A percentile compares a stretch with the other conserved stretches of the same genome.
These are phyloP conservation scores for Gloeostereum incarnatum DNA, from an alignment of 768 basidiomycete species.

Conservation along the genomic window DNA sequence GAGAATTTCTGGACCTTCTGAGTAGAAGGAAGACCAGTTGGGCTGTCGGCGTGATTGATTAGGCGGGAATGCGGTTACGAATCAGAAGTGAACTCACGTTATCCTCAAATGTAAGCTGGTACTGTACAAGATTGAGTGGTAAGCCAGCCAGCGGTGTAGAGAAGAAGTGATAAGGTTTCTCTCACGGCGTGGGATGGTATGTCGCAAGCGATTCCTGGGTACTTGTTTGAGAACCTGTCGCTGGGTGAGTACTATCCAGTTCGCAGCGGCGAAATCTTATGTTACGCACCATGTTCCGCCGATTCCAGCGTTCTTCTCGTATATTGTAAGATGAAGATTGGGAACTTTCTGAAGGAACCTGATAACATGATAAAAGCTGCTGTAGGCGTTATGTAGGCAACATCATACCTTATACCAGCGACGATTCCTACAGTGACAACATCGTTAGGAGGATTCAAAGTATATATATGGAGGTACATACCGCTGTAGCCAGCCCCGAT, in stretches of 20 bases:
- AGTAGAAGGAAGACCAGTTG: slow-evolving; percentile 55
- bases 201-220: slow-evolving; percentile 50
- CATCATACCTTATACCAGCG: slow-evolving; percentile 41
- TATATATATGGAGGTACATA: slow-evolving; percentile 10
- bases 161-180: slow-evolving; percentile 3
- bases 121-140: slow-evolving; percentile 21
- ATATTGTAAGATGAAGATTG: slow-evolving; percentile 46
- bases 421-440: slow-evolving; percentile 28
- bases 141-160: neutral
- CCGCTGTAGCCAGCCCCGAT: slow-evolving; percentile 57
- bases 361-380: neutral
- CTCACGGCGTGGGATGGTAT: slow-evolving; percentile 47
- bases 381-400: neutral
- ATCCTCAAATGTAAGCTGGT: slow-evolving; percentile 48
- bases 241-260: no score
- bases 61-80: neutral
- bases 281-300: slow-evolving; percentile 58
- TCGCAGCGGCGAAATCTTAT: no score
- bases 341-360: slow-evolving; percentile 45
- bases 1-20: slow-evolving; percentile 50
- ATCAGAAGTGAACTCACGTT: slow-evolving; percentile 24
- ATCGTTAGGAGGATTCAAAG: neutral
- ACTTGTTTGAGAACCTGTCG: neutral
- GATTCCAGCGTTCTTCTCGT: slow-evolving; percentile 49
- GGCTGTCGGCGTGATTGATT: slow-evolving; percentile 20